A percentile compares a stretch with the other conserved stretches of the same genome.
Evolutionary conservation across 345 rosid species (phyloP).

Genomic region (Hibiscus tridactylites): DNA sequence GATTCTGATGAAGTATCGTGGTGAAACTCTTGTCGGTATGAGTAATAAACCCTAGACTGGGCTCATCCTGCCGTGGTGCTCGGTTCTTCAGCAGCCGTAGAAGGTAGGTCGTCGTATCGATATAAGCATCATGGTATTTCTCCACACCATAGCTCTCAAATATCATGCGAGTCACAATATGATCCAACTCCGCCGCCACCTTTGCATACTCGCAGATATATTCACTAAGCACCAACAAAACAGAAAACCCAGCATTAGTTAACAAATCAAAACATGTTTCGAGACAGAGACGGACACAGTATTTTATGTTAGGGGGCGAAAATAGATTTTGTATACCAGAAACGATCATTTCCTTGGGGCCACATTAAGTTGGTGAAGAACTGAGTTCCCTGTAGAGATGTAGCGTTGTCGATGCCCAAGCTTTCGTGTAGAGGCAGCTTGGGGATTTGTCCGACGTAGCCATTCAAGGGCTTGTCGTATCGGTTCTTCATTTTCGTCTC

Average conservation of each 20-base stretch:
- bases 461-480: slow-evolving; percentile 49
- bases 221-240: background rate
- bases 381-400: slow-evolving; percentile 26
- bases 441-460: slow-evolving; percentile 58
- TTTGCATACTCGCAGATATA: slow-evolving; percentile 12
- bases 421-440: slow-evolving; percentile 64
- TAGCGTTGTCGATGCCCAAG: slow-evolving; percentile 57
- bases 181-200: slow-evolving; percentile 33
- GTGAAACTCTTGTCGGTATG: slow-evolving; percentile 56
- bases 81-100: slow-evolving; percentile 43
- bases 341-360: slow-evolving; percentile 52
- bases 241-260: background rate
- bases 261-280: background rate
- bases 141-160: slow-evolving; percentile 44
- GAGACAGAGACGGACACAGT: too few relatives aligned
- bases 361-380: slow-evolving; percentile 55
- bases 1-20: slow-evolving; percentile 50
- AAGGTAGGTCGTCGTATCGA: slow-evolving; percentile 26
- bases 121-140: slow-evolving; percentile 26
- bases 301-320: background rate
- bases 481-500: slow-evolving; percentile 49
- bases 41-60: slow-evolving; percentile 22
- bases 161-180: slow-evolving; percentile 39
- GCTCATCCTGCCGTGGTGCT: slow-evolving; percentile 20
- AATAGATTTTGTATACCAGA: slow-evolving; percentile 32